Evolutionary conservation across 352 stramenopile genomes (phyloP), one percentile per base, ranked within the genome.

Genomic region (Pythium rhizo-oryzae): DNA sequence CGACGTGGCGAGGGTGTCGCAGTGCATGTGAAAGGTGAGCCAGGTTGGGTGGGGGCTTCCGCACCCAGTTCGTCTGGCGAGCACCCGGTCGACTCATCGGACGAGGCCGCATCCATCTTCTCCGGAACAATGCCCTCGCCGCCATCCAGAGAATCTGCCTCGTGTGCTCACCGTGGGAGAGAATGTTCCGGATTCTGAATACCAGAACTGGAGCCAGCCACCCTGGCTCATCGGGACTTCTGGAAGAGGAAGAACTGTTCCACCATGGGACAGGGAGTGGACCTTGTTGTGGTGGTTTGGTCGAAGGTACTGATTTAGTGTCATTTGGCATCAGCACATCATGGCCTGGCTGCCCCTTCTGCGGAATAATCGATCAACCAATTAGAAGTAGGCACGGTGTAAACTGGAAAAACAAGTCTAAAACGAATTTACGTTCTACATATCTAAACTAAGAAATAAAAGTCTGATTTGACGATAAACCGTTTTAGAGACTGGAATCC

Each of bases 261-360:
- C 11, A 39, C 11, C 33, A 41, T 41, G 35, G 41, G 41, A 47
- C 9, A 47, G 41, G 13, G 41, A 47, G 41, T 33, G 41, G 41
- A n/a, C 15, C 8, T 41, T 47, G 41, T 47, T n/a, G 35, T 41
- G 35, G 8, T 41, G 8, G 35, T 41, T 41, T 15, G 47, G 7
- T 21, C 9, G 11, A 21, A 56, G 15, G 7, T 58, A 58, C 52
- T 58, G 30, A 44, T 41, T 18, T 58, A 44, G 16, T 8, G n/a
- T 43, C 11, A 19, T 8, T 37, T 39, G 50, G 50, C 50, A 21
- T 57, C 50, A 57, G 50, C n/a, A 21, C 47, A 54, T 54, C 35
- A 4, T 41, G 35, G 28, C 28, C 28, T 33, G 28, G 28, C 28
- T 41, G 35, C 50, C n/a, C 50, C 24, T 19, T 37, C 28, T 39